phyloP scores from a whole-genome alignment of 2,329 filamentous ascomycete species.

The Sporothrix luriei region DNA sequence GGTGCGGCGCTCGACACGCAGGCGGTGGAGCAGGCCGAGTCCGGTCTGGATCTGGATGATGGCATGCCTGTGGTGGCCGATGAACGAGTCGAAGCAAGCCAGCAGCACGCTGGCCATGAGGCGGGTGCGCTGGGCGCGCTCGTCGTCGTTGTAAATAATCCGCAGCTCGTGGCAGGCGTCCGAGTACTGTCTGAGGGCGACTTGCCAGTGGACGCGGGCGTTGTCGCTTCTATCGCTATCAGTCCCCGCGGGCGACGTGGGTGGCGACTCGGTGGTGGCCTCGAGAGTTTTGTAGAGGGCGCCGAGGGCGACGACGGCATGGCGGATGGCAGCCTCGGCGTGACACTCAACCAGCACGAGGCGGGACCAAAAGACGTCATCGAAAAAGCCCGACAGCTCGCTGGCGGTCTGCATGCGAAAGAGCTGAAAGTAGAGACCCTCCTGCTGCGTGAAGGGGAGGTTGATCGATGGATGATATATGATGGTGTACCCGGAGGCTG shows the following conservation, averaged over 20 bases:
- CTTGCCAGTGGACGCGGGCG: slow-evolving; percentile 58
- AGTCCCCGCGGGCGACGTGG: slow-evolving; percentile 49
- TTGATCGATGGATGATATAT: slow-evolving; percentile 45
- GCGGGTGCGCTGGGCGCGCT: slow-evolving; percentile 49
- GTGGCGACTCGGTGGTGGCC: slow-evolving; percentile 56
- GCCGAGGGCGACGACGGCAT: slow-evolving; percentile 67
- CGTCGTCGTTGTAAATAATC: slow-evolving; percentile 48
- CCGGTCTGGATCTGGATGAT: slow-evolving; percentile 64
- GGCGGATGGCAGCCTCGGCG: slow-evolving; percentile 61
- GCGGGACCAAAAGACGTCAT: slow-evolving; percentile 65
- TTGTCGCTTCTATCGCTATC: slow-evolving; percentile 38
- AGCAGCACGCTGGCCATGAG: slow-evolving; percentile 68
- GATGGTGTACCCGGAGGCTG: slow-evolving; percentile 36
- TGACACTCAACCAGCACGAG: slow-evolving; percentile 66
- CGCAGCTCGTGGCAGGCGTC: slow-evolving; percentile 58
- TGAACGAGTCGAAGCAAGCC: slow-evolving; percentile 69
- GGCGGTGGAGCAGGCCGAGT: slow-evolving; percentile 56
- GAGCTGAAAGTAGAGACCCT: slow-evolving; percentile 63
- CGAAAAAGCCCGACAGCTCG: slow-evolving; percentile 68
- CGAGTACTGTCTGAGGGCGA: slow-evolving; percentile 63
- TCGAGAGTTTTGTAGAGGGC: slow-evolving; percentile 69
- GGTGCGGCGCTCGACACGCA: slow-evolving; percentile 51
- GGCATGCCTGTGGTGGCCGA: slow-evolving; percentile 64
- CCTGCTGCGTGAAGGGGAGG: slow-evolving; percentile 54
- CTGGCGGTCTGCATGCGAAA: slow-evolving; percentile 64